Evolutionary conservation across 352 stramenopile species (phyloP).

Genomic region (Phytophthora pseudosyringae): DNA sequence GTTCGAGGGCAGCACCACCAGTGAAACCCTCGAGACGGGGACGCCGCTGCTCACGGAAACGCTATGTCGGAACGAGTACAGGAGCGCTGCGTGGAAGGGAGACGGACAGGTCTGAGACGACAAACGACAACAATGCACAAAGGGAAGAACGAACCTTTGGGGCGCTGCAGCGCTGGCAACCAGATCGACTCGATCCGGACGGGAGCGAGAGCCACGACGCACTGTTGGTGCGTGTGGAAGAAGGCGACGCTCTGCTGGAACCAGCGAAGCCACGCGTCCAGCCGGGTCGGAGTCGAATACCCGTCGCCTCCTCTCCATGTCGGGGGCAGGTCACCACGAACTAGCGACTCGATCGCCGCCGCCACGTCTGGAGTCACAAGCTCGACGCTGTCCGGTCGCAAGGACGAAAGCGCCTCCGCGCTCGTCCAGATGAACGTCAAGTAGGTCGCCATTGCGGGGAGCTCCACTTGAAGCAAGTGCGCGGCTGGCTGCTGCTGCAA

Average conservation of each 20-base stretch:
- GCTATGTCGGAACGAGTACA: conserved; percentile 45
- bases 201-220: conserved; percentile 10
- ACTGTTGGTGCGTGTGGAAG: conserved; percentile 40
- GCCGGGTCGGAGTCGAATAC: conserved; percentile 31
- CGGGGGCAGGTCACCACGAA: conserved; percentile 19
- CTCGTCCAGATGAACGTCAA: conserved; percentile 49
- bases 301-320: conserved; percentile 23
- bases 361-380: conserved; percentile 23
- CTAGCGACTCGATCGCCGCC: conserved; percentile 26
- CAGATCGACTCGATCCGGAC: conserved; percentile 34
- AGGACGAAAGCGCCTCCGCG: conserved; percentile 42
- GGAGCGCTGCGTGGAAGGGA: conserved; percentile 28
- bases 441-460: conserved; percentile 60
- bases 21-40: conserved; percentile 30
- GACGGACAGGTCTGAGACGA: neutral
- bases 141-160: conserved; percentile 46
- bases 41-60: conserved; percentile 30
- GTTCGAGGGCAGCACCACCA: conserved; percentile 28
- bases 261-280: conserved; percentile 39
- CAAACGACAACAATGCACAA: too few species aligned
- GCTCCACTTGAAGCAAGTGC: conserved; percentile 51
- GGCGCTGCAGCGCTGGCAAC: conserved; percentile 48
- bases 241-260: conserved; percentile 38
- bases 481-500: conserved; percentile 37
- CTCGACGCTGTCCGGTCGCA: conserved; percentile 30